Base-by-base conservation (phyloP, 225 moss, liverwort and hornwort genomes). In the Rhytidiadelphus loreus region DNA sequence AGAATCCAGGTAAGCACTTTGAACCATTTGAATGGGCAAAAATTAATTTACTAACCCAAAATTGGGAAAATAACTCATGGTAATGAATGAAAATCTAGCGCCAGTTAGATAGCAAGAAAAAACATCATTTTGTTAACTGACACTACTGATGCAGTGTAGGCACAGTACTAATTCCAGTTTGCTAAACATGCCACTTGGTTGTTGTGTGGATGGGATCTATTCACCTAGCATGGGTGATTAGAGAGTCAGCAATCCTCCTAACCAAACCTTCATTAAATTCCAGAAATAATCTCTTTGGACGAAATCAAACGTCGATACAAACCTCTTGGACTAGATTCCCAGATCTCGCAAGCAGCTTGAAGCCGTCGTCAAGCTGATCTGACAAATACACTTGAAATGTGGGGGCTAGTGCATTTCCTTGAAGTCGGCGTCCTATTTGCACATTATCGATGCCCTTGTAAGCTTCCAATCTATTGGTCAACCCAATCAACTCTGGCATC, bases 321-420 rank as follows among this genome's bases (percentile, higher is more conserved):
- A 87, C 88, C 90, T 90, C 92, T 82, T 92, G 90, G 85, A 90
- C 88, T 46, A 91, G 88, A 85, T 95, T 95, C 39, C 96, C 93
- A 65, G 94, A 93, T 91, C 96, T 92, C 37, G 95, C 96, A 82
- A 96, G 93, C 58, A 96, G 93, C 87, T 96, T 96, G 88, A 88
- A 96, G 71, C 96, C 96, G 83, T 94, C 92, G 29, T 92, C 92
- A 30, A 96, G 92, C 35, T 92, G 90, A 62, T 88, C 95, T 39
- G 96, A 95, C 70, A 96, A 89, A 84, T 95, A 96, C 39, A 96
- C 95, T 91, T 96, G 96, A 58, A 96, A 96, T 46, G 93, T 88
- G 61, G 95, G 95, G 29, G 96, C 96, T 81, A 96, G 72, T 26
- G 96, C 96, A 77, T 92, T 90, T 79, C 95, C 95, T 80, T 89